Base-by-base conservation (phyloP, 2,329 filamentous ascomycete genomes). In the Alternaria sp. region DNA sequence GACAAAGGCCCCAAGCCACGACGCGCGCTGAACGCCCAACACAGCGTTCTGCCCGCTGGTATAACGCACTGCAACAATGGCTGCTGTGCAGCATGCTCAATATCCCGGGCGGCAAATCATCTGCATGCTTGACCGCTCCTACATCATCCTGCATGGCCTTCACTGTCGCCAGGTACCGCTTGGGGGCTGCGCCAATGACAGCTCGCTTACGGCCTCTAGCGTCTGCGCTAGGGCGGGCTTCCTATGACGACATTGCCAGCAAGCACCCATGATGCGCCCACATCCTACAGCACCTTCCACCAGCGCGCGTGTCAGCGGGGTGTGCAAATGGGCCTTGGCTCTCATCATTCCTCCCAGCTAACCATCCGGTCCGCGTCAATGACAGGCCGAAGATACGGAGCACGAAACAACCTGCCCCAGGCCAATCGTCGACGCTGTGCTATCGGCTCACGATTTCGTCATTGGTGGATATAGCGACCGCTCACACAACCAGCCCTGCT, bases 261-360 rank as follows among this genome's bases (percentile, higher is more conserved):
- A 53, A 67, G 62, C 62, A 51, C 26, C 68, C 69, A 63, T 43
- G 61, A 53, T 65, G 62, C 60, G 49, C n/a, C 68, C 68, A 63
- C 47, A 63, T 63, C 45, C 47, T 57, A 55, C 47, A 49, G 50
- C 55, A 55, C 59, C 43, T 44, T 57, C 47, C 66, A 43, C 45
- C 58, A 58, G 54, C 55, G 18, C 55, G 62, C 62, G 64, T 69
- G 71, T 70, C 61, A 71, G 61, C 67, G 68, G 55, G 55, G 58
- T 50, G 63, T 62, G 60, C 59, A 65, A 25, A 45, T 45, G 18
- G 37, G 64, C 47, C 75, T 76, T 75, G 74, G 74, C 73, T 64
- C 63, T 69, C 72, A 71, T 74, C 68, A 71, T 71, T 41, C 33
- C 53, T 64, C 33, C 55, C 60, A 53, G 63, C 64, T 71, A 67